Base-by-base conservation (phyloP, 371 early-diverging fungal genomes). In the Mucor indicus region DNA sequence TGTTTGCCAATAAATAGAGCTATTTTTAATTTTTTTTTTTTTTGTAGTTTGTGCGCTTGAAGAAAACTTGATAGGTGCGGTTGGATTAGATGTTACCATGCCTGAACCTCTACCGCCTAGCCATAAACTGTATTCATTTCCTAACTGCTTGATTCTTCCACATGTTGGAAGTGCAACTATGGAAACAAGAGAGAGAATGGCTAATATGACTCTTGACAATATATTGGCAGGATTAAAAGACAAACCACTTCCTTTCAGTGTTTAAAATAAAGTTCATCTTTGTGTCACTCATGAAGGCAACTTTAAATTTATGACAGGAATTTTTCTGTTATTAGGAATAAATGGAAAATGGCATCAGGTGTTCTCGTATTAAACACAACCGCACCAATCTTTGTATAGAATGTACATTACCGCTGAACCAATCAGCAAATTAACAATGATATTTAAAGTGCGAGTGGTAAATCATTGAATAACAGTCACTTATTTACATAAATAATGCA, bases 101-200 rank as follows among this genome's bases (percentile, higher is more conserved):
- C 95, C 94, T 0, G 95, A 95, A 53, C 95, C 94, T 10, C 55
- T 95, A 45, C 78, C 83, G 3, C 40, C 59, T 0, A 68, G 81
- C 40, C 77, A 84, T 62, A 72, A 77, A 31, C 63, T 95, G 13
- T 66, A 84, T 7, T 44, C 63, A 20, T 74, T 86, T 20, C 62
- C 74, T 10, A 83, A 83, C 24, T 87, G 87, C 38, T 64, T 84
- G 5, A 75, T 92, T 0, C 57, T 93, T 30, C 90, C 90, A 16
- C 90, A 90, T 48, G 80, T 90, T 21, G 92, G 90, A 16, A 87
- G 85, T 53, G 92, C 90, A 10, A 91, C 92, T 0, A 60, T 81
- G 24, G 91, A 93, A 57, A 85, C 95, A 1, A 69, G 93, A 22
- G 88, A 88, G 24, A 80, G 79, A 27, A 94, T 93, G 95, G 87